These are phyloP conservation scores for Penicillium canariense DNA, from an alignment of 495 filamentous ascomycete genomes.

Conservation along the genomic window DNA sequence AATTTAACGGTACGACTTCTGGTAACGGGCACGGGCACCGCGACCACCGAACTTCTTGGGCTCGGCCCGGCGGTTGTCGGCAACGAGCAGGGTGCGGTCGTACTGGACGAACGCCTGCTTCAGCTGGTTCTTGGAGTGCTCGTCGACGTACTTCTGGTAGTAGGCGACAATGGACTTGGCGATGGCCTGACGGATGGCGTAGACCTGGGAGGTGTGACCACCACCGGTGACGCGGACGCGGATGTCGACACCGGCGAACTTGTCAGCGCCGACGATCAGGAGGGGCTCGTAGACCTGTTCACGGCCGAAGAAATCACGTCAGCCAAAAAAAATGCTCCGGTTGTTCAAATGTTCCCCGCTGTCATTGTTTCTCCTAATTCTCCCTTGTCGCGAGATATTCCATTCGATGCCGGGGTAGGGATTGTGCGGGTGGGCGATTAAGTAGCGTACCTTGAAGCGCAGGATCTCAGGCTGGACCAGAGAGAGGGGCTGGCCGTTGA, in stretches of 20 bases:
- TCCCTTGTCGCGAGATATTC: slow-evolving; percentile 5
- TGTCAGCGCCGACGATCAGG: slow-evolving; percentile 92
- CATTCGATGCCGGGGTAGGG: background rate
- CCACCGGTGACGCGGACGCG: slow-evolving; percentile 93
- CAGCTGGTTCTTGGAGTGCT: slow-evolving; percentile 98
- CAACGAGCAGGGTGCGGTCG: slow-evolving; percentile 95
- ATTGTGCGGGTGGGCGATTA: background rate
- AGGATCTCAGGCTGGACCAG: slow-evolving; percentile 96
- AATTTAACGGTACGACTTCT: slow-evolving; percentile 77
- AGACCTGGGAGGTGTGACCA: slow-evolving; percentile 98
- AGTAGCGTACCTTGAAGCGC: slow-evolving; percentile 77
- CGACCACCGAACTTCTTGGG: slow-evolving; percentile 87
- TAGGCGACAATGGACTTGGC: slow-evolving; percentile 97
- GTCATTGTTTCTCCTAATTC: slow-evolving; percentile 7
- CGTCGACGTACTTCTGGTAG: slow-evolving; percentile 99
- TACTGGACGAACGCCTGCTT: slow-evolving; percentile 93
- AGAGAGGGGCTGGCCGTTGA: slow-evolving; percentile 93
- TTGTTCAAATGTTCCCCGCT: background rate
- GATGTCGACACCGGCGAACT: slow-evolving; percentile 96
- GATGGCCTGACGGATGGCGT: slow-evolving; percentile 98
- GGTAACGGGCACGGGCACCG: slow-evolving; percentile 94
- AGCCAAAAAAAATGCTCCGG: slow-evolving; percentile 6
- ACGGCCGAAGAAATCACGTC: slow-evolving; percentile 4
- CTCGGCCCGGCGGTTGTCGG: slow-evolving; percentile 92
- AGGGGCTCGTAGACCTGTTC: slow-evolving; percentile 90